Evolutionary conservation across 1,284 basidiomycete genomes (phyloP).

Genomic region (Melampsora larici-populina): DNA sequence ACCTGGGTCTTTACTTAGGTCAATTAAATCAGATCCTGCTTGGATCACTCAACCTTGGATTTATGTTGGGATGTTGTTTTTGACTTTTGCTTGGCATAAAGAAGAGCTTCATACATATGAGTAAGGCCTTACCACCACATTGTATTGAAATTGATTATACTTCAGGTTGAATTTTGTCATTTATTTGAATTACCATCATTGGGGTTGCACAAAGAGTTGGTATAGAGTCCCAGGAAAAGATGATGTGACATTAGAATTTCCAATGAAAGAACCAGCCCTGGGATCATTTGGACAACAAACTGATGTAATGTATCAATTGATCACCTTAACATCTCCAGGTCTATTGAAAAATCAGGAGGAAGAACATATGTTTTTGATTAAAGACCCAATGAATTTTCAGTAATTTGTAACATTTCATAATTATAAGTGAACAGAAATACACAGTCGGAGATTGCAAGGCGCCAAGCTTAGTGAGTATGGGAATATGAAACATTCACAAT

Average conservation of each 20-base stretch:
- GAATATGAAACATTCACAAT: too few species aligned
- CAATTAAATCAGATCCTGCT: constrained; percentile 97
- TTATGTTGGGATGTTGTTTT: constrained; percentile 98
- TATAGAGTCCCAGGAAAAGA: constrained; percentile 93
- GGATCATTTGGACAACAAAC: constrained; percentile 99
- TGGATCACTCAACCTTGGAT: constrained; percentile 99
- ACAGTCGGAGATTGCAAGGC: too few species aligned
- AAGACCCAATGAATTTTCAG: constrained; percentile 90
- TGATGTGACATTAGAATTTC: constrained; percentile 92
- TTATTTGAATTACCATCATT: constrained; percentile 62
- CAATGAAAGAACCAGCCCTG: constrained; percentile 90
- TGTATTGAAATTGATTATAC: not conserved
- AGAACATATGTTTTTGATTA: constrained; percentile 92
- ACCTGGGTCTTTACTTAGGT: constrained; percentile 73
- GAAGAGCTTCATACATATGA: constrained; percentile 98
- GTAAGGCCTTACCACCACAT: too few species aligned
- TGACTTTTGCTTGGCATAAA: constrained; percentile 99
- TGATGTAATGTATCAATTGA: constrained; percentile 92
- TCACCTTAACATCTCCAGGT: constrained; percentile 95
- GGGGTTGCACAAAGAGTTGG: constrained; percentile 99
- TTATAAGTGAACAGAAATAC: too few species aligned
- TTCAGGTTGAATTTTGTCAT: not conserved
- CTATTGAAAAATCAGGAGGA: constrained; percentile 84
- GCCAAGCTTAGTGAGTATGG: too few species aligned
- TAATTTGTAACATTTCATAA: too few species aligned